Evolutionary conservation across 331 rosid genomes (phyloP).

Genomic region (Dryas integrifolia): DNA sequence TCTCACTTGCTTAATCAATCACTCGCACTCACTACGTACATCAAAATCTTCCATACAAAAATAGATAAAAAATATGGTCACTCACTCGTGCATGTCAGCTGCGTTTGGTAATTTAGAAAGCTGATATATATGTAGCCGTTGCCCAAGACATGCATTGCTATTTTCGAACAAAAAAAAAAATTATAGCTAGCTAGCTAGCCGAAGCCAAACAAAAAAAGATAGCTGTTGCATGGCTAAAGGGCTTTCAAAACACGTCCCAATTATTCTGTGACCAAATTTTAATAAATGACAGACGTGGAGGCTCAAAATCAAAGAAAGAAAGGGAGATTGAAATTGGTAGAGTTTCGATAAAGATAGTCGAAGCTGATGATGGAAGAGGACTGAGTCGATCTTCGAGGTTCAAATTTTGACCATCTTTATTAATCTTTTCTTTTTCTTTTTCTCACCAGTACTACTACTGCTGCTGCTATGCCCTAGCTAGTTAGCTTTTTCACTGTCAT

Average conservation of each 20-base stretch:
- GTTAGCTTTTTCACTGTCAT: slow-evolving; percentile 65
- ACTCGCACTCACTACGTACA: not conserved
- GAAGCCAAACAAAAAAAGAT: slow-evolving; percentile 7
- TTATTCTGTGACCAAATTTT: slow-evolving; percentile 23
- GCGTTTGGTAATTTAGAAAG: not conserved
- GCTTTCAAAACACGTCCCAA: slow-evolving; percentile 8
- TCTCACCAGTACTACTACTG: slow-evolving; percentile 26
- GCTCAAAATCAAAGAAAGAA: slow-evolving; percentile 54
- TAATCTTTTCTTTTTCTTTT: slow-evolving; percentile 43
- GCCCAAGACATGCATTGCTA: not conserved
- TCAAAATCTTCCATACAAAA: not conserved
- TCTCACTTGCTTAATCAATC: too few species aligned
- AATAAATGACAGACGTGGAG: slow-evolving; percentile 40
- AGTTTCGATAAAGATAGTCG: slow-evolving; percentile 98
- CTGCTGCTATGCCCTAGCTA: slow-evolving; percentile 30
- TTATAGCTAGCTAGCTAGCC: not conserved
- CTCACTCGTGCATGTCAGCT: slow-evolving; percentile 22
- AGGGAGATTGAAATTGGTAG: slow-evolving; percentile 40
- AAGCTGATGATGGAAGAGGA: slow-evolving; percentile 72
- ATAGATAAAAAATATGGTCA: not conserved
- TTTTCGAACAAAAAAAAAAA: too few species aligned
- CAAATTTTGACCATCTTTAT: slow-evolving; percentile 92
- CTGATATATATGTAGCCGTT: not conserved
- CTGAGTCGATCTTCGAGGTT: slow-evolving; percentile 76
- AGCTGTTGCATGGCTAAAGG: slow-evolving; percentile 18